phyloP scores from a whole-genome alignment of 768 basidiomycete species.

The Hericium coralloides region DNA sequence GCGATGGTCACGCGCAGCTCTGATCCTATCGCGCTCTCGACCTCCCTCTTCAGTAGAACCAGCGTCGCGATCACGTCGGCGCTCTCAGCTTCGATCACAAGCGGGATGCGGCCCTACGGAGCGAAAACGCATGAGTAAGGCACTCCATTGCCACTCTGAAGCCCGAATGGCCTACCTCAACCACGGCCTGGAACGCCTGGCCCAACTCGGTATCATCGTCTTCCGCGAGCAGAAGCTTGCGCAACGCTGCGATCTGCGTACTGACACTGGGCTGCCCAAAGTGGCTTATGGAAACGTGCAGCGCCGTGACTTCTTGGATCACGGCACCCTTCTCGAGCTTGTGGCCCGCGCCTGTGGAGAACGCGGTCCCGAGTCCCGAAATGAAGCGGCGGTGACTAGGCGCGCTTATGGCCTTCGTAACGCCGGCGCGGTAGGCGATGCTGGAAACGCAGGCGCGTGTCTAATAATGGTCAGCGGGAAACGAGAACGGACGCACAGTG shows the following conservation, averaged over 20 bases:
- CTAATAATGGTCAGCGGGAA: constrained; percentile 3
- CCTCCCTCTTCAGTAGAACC: constrained; percentile 53
- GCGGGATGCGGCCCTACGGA: constrained; percentile 41
- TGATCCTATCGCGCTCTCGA: constrained; percentile 34
- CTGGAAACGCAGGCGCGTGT: constrained; percentile 26
- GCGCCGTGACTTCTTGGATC: constrained; percentile 51
- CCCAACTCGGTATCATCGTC: constrained; percentile 31
- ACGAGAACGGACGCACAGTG: constrained; percentile 30
- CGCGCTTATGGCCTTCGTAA: constrained; percentile 58
- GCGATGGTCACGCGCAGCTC: constrained; percentile 40
- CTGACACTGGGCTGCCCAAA: constrained; percentile 41
- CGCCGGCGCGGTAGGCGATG: constrained; percentile 64
- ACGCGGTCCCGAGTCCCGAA: constrained; percentile 52
- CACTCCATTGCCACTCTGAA: not conserved
- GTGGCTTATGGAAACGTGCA: constrained; percentile 57
- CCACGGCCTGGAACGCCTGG: constrained; percentile 33
- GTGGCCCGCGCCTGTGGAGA: constrained; percentile 50
- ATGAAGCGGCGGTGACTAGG: constrained; percentile 51
- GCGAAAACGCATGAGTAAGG: too few species aligned
- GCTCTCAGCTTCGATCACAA: constrained; percentile 54
- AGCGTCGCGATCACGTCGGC: constrained; percentile 65
- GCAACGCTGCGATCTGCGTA: constrained; percentile 56
- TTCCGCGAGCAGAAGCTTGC: constrained; percentile 32
- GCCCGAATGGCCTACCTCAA: constrained; percentile 27
- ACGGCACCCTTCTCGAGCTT: constrained; percentile 55